Base-by-base conservation (phyloP, 2,329 filamentous ascomycete species). In the Aureobasidium sp. region DNA sequence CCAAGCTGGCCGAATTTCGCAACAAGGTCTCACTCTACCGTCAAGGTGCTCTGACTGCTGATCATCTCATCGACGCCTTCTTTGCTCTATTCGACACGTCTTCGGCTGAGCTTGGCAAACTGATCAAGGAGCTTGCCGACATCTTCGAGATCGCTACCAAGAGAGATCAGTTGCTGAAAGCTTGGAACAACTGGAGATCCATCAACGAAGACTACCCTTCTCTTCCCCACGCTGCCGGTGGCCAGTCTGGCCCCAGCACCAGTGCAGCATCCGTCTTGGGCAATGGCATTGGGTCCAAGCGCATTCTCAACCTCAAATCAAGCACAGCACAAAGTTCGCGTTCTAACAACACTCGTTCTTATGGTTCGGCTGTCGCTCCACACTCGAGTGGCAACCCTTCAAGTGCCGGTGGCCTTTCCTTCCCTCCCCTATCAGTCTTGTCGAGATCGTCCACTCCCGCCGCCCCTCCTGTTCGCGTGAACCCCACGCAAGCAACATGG, bases 151-250 rank as follows among this genome's bases (percentile, higher is more conserved):
- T 95, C 67, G 82, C 87, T 55, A 72, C 74, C 20, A 96, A 96
- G 72, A 85, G 85, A 1, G 86, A 88, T 58, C 81, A 79, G 0
- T 78, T 99, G 3, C 83, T 91, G 29, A 88, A 88, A 69, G 90
- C 92, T 1, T 97, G 93, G 91, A 90, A 91, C 68, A 90, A 96
- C 75, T 97, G 93, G 90, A 90, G 90, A 51, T 91, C 91, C 41
- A 94, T 96, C 76, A 95, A 96, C 67, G 92, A 97, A 74, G 92
- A 97, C 72, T 97, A 97, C 68, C 93, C 93, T 0, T 90, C 89
- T 1, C 79, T 97, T 0, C 92, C 93, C 1, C 88, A 88, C 0
- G 82, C 90, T 0, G 83, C 84, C 61, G 87, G 88, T 56, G 74
- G 80, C 49, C 74, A 76, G 1, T 75, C 76, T 27, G 75, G 75